Evolutionary conservation across 352 stramenopile genomes (phyloP).

Genomic region (Globisporangium cylindrosporum): DNA sequence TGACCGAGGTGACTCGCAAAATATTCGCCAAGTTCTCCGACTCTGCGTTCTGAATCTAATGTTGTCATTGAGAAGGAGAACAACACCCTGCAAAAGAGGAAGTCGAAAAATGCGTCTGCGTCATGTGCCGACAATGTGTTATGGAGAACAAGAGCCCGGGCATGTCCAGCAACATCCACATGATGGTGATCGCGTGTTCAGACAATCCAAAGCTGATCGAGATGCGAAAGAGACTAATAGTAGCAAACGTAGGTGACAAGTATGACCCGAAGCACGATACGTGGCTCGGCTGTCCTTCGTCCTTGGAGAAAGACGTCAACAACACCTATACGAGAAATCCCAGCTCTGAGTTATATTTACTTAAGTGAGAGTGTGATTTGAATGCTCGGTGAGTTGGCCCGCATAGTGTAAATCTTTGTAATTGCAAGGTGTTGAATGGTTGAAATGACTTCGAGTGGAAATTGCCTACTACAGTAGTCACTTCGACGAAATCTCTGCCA

Average conservation of each 20-base stretch:
- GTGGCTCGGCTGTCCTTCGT: not conserved
- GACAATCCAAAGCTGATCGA: not conserved
- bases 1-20: not conserved
- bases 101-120: not conserved
- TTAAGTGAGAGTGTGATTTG: no score
- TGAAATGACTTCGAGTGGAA: no score
- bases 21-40: not conserved
- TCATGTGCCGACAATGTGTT: not conserved
- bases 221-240: not conserved
- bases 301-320: no score
- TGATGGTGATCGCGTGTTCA: not conserved
- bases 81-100: not conserved
- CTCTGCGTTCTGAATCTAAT: not conserved
- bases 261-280: not conserved
- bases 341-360: no score
- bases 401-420: no score
- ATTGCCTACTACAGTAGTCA: no score
- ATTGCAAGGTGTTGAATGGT: no score
- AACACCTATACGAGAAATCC: no score
- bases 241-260: not conserved
- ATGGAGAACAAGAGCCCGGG: not conserved
- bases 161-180: not conserved
- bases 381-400: no score
- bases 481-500: no score
- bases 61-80: not conserved